Evolutionary conservation across 371 early-diverging fungal genomes (phyloP), one percentile per base, ranked within the genome.

Genomic region (Lichtheimia ramosa): DNA sequence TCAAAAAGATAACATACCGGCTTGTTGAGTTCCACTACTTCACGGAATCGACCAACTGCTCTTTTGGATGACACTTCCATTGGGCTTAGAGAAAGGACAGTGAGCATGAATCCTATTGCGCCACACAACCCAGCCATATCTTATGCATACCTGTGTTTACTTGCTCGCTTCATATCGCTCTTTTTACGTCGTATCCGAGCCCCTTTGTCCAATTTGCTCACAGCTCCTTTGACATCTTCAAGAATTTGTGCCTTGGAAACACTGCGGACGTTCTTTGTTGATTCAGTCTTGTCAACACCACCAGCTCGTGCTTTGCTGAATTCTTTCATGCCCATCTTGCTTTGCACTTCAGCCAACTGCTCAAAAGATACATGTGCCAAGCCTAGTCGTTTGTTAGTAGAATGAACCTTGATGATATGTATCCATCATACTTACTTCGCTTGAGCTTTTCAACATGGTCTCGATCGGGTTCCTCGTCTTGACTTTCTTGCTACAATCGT

Each of bases 301-400:
- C 64, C 62, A 23, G 62, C 43, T 54, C 63, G 69, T 18, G 63
- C 48, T 61, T 70, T 68, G 59, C 74, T 77, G 51, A 82, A 82
- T 43, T 79, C 81, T 55, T 84, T 81, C 61, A 73, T 69, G 25
- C 85, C 87, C 59, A 91, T 75, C 56, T 89, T 89, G 62, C 78
- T 75, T 71, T 91, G 87, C 18, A 92, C 84, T 57, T 89, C 86
- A 40, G 91, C 81, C 46, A 92, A 71, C 56, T 91, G 85, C 63
- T 86, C 90, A 65, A 93, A 91, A 10, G 93, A 88, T n/a, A 92
- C 87, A 55, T 88, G 87, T 2, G 92, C 87, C 3, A 93, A 82
- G 71, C 82, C 86, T 82, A 21, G 39, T 18, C 14, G 51, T 13
- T 41, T 52, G 39, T 15, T 15, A 43, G 15, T 51, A n/a, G 54